Conservation (phyloP, 1,139 yeast species). For the Lodderomyces beijingensis region DNA sequence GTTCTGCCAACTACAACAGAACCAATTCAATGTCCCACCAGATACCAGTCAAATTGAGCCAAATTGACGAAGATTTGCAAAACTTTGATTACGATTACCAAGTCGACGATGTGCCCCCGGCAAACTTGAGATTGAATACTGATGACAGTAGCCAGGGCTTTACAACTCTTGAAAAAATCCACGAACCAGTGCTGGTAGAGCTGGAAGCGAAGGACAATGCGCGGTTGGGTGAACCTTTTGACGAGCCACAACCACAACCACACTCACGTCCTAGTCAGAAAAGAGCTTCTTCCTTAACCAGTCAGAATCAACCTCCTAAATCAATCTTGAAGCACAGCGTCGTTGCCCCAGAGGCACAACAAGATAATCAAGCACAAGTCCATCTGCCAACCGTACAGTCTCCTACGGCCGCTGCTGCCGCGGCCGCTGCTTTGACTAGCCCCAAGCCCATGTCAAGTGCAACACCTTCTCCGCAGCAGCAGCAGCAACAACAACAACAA, state of each 20-base stretch:
- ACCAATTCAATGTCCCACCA: conserved; percentile 18
- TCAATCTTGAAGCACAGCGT: conserved; percentile 28
- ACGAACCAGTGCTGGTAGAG: neutral
- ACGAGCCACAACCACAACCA: conserved; percentile 2
- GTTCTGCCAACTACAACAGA: conserved; percentile 15
- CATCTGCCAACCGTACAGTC: too few relatives aligned
- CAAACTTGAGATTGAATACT: conserved; percentile 9
- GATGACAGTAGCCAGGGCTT: conserved; percentile 5
- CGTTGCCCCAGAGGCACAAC: neutral
- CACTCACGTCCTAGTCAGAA: conserved; percentile 1
- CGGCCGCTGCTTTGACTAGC: neutral
- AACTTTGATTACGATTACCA: conserved; percentile 44
- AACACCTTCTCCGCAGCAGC: conserved; percentile 1
- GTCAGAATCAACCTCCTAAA: conserved; percentile 22
- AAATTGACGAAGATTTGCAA: conserved; percentile 43
- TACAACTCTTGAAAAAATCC: neutral
- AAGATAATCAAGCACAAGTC: too few relatives aligned
- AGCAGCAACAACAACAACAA: neutral
- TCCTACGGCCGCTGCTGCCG: conserved; percentile 1
- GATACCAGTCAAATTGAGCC: conserved; percentile 24
- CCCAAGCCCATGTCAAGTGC: neutral
- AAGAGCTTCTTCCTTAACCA: conserved; percentile 10
- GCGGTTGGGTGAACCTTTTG: conserved; percentile 12
- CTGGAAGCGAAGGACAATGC: neutral
- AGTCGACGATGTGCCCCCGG: conserved; percentile 16